Evolutionary conservation across 352 stramenopile genomes (phyloP), one percentile per base, ranked within the genome.

Genomic region (Globisporangium mamillatum): DNA sequence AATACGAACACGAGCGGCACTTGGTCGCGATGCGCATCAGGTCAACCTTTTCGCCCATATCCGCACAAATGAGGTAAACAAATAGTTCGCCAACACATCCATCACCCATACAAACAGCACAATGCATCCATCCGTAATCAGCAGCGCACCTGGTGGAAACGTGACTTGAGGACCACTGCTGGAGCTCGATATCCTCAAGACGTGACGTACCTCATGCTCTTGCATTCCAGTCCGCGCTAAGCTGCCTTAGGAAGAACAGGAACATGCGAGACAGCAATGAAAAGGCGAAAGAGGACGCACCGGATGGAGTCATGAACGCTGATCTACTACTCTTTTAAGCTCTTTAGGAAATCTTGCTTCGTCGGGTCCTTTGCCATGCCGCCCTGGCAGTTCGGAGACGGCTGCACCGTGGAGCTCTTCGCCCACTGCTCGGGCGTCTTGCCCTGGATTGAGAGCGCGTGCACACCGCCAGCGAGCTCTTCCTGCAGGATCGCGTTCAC

Each of bases 391-490:
- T 79, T 89, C 22, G 88, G 88, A 60, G 88, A 95, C 25, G 82
- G 68, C 64, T 85, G 77, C 50, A 93, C 76, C 2, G 63, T 57
- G 63, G 67, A 75, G 60, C 75, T 90, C 60, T 69, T 72, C n/a
- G 77, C 74, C 94, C 94, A 98, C 73, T 99, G 94, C 52, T 80
- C 77, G 0, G 94, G 93, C 54, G 94, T 98, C 75, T 98, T 98
- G 74, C 93, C 92, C 55, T 97, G 74, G 68, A 99, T 98, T 20
- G 84, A 96, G 6, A 99, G 78, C n/a, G 96, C 95, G 78, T 99
- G 96, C 5, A 99, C 93, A 58, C 83, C 84, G 6, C 75, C 77
- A 38, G 88, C 76, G 32, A 98, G 74, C 73, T 98, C 92, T 32
- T 97, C 78, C 48, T 89, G 67, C 64, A 99, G 80, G 60, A 88